A percentile compares a stretch with the other conserved stretches of the same genome.
phyloP scores from a whole-genome alignment of 768 basidiomycete species.

The Sistotremastrum suecicum region DNA sequence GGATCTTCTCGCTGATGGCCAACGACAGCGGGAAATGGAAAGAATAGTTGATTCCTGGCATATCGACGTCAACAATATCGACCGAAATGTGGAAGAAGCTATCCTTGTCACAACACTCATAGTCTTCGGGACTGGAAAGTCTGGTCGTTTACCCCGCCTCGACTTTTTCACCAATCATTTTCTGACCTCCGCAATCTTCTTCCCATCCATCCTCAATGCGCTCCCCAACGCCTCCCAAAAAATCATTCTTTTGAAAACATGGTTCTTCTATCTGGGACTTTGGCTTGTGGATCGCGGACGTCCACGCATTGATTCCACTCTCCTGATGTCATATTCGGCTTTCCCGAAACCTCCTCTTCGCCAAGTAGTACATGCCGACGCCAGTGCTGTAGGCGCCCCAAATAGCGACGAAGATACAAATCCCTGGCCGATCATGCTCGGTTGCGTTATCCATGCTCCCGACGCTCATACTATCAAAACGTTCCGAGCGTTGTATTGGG shows the following conservation, averaged over 20 bases:
- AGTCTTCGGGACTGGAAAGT: slow-evolving; percentile 30
- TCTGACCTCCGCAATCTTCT: slow-evolving; percentile 36
- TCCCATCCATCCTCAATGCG: slow-evolving; percentile 26
- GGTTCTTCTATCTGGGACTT: slow-evolving; percentile 24
- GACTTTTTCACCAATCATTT: slow-evolving; percentile 50
- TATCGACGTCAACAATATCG: slow-evolving; percentile 23
- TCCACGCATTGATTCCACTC: slow-evolving; percentile 33
- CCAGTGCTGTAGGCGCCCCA: slow-evolving; percentile 20
- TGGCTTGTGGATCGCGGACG: slow-evolving; percentile 31
- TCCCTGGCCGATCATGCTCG: slow-evolving; percentile 37
- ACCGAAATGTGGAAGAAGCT: slow-evolving; percentile 32
- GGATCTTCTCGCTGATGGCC: slow-evolving; percentile 21
- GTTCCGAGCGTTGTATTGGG: slow-evolving; percentile 33
- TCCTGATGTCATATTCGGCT: slow-evolving; percentile 31
- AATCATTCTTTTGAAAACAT: slow-evolving; percentile 30
- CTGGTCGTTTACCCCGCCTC: slow-evolving; percentile 32
- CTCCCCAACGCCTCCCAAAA: slow-evolving; percentile 21
- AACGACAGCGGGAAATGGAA: slow-evolving; percentile 28
- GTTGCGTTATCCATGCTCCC: slow-evolving; percentile 31
- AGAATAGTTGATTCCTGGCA: slow-evolving; percentile 28
- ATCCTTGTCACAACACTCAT: slow-evolving; percentile 35
- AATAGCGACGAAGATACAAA: slow-evolving; percentile 24
- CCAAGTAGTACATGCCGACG: neutral
- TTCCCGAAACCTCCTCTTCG: slow-evolving; percentile 25
- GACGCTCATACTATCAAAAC: slow-evolving; percentile 40